These are phyloP conservation scores for Austroboletus eburneus DNA, from an alignment of 768 basidiomycete genomes.

Conservation along the genomic window DNA sequence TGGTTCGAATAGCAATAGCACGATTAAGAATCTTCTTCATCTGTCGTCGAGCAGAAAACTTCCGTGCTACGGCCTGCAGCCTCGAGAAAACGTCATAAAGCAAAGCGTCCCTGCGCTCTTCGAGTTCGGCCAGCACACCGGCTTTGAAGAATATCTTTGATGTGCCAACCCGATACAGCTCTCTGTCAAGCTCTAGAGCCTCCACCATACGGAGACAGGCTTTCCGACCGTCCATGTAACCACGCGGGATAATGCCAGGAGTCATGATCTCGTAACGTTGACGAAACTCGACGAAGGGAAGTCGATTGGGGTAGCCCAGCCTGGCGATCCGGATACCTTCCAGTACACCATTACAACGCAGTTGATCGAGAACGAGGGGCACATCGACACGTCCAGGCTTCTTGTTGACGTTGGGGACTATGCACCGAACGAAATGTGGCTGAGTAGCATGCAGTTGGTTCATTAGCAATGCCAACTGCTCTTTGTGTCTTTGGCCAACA, in stretches of 20 bases:
- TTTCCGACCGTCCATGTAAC: conserved; percentile 97
- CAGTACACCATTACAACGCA: conserved; percentile 97
- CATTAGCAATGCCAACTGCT: conserved; percentile 92
- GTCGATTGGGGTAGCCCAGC: conserved; percentile 93
- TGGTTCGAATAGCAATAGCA: conserved; percentile 84
- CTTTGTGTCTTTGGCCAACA: conserved; percentile 91
- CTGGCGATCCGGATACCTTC: conserved; percentile 98
- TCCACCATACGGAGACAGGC: conserved; percentile 90
- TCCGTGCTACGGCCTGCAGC: conserved; percentile 82
- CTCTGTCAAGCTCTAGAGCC: conserved; percentile 81
- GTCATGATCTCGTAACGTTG: conserved; percentile 96
- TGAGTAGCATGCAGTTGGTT: conserved; percentile 87
- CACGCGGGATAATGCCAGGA: conserved; percentile 86
- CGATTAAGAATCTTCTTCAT: conserved; percentile 95
- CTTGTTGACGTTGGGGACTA: conserved; percentile 91
- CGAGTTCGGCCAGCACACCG: conserved; percentile 92
- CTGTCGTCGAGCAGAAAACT: conserved; percentile 81
- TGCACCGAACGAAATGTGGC: conserved; percentile 97
- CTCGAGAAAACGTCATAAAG: conserved; percentile 86
- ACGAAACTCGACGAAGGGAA: conserved; percentile 96
- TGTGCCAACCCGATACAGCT: conserved; percentile 85
- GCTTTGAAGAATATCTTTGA: conserved; percentile 99
- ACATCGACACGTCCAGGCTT: conserved; percentile 89
- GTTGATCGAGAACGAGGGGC: conserved; percentile 91
- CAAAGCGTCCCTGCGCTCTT: conserved; percentile 86